These are phyloP conservation scores for Terfezia claveryi DNA, from an alignment of 495 filamentous ascomycete species.

Conservation along the genomic window DNA sequence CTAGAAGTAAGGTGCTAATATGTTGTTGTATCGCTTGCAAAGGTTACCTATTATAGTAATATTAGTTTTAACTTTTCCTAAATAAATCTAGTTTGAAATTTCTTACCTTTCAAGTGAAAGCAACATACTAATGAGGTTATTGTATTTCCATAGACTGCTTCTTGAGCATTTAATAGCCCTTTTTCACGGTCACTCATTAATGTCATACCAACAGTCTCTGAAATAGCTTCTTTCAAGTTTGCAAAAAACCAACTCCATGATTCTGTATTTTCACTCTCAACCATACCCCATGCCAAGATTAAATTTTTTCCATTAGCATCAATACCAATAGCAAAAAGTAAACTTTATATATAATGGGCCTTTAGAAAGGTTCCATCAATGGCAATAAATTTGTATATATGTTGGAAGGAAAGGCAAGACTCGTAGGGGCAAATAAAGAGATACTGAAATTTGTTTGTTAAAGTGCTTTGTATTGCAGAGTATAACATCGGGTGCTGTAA, in stretches of 20 bases:
- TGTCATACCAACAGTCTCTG: not conserved
- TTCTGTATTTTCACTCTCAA: constrained; percentile 4
- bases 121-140: not conserved
- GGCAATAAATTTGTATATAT: constrained; percentile 1
- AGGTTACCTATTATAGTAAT: too few relatives aligned
- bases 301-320: constrained; percentile 4
- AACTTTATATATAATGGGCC: constrained; percentile 1
- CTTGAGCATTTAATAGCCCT: not conserved
- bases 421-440: constrained; percentile 1
- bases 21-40: too few relatives aligned
- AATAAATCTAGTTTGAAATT: too few relatives aligned
- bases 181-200: constrained; percentile 2
- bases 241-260: constrained; percentile 4
- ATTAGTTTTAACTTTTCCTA: too few relatives aligned
- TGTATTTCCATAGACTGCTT: not conserved
- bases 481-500: too few relatives aligned
- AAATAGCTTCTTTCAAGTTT: not conserved
- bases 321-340: constrained; percentile 5
- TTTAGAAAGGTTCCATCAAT: constrained; percentile 4
- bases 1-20: too few relatives aligned
- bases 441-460: too few relatives aligned
- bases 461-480: too few relatives aligned
- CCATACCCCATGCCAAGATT: constrained; percentile 1
- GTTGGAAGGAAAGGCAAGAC: not conserved
- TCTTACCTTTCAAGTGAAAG: constrained; percentile 1